phyloP scores from a whole-genome alignment of 805 yeast genomes.

The Schwanniomyces occidentalis region DNA sequence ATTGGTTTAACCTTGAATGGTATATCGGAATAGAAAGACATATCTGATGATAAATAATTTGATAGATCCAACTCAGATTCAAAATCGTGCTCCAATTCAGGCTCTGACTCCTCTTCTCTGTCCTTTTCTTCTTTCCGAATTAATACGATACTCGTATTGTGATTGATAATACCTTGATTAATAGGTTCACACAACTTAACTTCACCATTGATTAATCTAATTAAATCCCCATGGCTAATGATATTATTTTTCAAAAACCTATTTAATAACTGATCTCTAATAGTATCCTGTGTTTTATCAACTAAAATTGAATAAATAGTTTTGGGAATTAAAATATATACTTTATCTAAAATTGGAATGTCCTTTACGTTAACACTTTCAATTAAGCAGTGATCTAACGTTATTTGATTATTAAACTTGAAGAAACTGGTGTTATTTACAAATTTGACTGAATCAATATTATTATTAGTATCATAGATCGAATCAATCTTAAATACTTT shows the following conservation, averaged over 20 bases:
- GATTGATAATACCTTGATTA: slow-evolving; percentile 59
- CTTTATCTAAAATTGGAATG: slow-evolving; percentile 42
- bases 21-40: slow-evolving; percentile 16
- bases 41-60: slow-evolving; percentile 29
- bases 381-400: slow-evolving; percentile 41
- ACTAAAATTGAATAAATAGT: slow-evolving; percentile 37
- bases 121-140: slow-evolving; percentile 33
- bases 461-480: slow-evolving; percentile 23
- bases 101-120: slow-evolving; percentile 3
- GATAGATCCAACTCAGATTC: slow-evolving; percentile 29
- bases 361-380: slow-evolving; percentile 29
- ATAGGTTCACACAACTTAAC: slow-evolving; percentile 71
- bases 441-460: slow-evolving; percentile 33
- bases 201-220: slow-evolving; percentile 47
- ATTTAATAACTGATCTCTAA: slow-evolving; percentile 34
- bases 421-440: slow-evolving; percentile 38
- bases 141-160: slow-evolving; percentile 53
- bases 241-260: slow-evolving; percentile 24
- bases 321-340: slow-evolving; percentile 50
- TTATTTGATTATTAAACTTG: slow-evolving; percentile 36
- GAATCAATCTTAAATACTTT: slow-evolving; percentile 36
- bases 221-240: slow-evolving; percentile 42
- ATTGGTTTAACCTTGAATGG: slow-evolving; percentile 28
- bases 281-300: slow-evolving; percentile 26
- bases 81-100: slow-evolving; percentile 7